Conservation (phyloP, 1,139 yeast genomes). For the Saccharomyces pastorianus region DNA sequence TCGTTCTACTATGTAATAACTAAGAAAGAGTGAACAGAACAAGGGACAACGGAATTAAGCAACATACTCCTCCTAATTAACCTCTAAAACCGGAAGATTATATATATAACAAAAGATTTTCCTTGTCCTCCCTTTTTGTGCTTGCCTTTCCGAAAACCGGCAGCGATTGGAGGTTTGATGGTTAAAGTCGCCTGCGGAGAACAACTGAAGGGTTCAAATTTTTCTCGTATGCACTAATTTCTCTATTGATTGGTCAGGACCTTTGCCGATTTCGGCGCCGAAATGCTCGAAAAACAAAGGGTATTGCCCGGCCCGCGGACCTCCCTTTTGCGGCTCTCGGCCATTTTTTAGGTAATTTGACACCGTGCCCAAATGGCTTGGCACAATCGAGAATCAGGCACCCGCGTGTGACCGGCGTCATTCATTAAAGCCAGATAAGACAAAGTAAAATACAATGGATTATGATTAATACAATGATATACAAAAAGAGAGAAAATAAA, state of each 20-base stretch:
- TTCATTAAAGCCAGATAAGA: background rate
- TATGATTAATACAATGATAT: background rate
- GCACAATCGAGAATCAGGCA: background rate
- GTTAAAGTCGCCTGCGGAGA: background rate
- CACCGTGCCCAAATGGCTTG: slow-evolving; percentile 1
- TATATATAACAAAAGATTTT: background rate
- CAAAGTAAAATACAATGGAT: background rate
- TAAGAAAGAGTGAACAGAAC: background rate
- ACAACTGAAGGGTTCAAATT: background rate
- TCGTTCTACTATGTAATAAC: background rate
- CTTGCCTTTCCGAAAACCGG: slow-evolving; percentile 1
- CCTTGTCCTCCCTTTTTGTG: background rate
- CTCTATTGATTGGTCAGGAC: background rate
- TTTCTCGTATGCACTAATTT: background rate
- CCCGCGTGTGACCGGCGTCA: background rate
- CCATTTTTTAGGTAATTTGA: background rate
- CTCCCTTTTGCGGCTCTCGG: background rate
- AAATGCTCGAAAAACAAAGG: background rate
- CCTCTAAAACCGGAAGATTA: background rate
- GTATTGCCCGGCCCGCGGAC: background rate
- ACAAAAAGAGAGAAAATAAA: background rate
- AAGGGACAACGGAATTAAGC: background rate
- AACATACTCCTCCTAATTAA: background rate
- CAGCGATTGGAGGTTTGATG: slow-evolving; percentile 1
- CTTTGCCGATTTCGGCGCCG: slow-evolving; percentile 1